Base-by-base conservation (phyloP, 140 eudicot genomes). In the Erigeron philadelphicus region DNA sequence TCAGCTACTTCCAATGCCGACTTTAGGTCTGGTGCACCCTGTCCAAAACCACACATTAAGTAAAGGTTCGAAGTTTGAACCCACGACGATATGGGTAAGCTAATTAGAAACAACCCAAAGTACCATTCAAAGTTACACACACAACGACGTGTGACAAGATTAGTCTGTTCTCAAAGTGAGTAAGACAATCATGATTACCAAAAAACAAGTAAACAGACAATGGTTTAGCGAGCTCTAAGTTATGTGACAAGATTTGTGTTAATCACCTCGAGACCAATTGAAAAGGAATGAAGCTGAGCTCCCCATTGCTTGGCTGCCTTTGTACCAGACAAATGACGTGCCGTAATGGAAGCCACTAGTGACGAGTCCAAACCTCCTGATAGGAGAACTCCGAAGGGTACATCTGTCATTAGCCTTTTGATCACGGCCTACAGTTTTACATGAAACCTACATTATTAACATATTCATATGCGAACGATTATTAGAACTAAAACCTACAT, bases 1-100 rank as follows among this genome's bases (percentile, higher is more conserved):
- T 88, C 95, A 70, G 96, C 95, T 49, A 90, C 97, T 81, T 88
- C 97, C 71, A 68, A 88, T 43, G 80, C 96, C 18, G 94, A 90
- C 75, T 75, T 80, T 59, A 86, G 63, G 86, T 89, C 94, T 0
- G 96, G 94, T 0, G 94, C 86, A 1, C 94, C 94, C 89, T 84
- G 76, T 18, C 48, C 16, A 58, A 46, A 12, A 8, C 3, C 0
- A n/a, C 38, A 31, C 5, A 31, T 31, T 4, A 31, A 5, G 38
- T 31, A 31, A 31, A 31, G 38, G 38, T 31, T 31, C 38, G 3
- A 31, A 31, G 38, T 31, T 31, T 31, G 38, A 31, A 31, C 38
- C 38, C 38, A 1, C 2, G 38, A 31, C 38, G 5, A 31, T 31
- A 31, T 31, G 38, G 38, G 38, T 31, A 2, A 31, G 38, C 3